Evolutionary conservation across 768 basidiomycete genomes (phyloP).

Genomic region (Gautieria morchelliformis): DNA sequence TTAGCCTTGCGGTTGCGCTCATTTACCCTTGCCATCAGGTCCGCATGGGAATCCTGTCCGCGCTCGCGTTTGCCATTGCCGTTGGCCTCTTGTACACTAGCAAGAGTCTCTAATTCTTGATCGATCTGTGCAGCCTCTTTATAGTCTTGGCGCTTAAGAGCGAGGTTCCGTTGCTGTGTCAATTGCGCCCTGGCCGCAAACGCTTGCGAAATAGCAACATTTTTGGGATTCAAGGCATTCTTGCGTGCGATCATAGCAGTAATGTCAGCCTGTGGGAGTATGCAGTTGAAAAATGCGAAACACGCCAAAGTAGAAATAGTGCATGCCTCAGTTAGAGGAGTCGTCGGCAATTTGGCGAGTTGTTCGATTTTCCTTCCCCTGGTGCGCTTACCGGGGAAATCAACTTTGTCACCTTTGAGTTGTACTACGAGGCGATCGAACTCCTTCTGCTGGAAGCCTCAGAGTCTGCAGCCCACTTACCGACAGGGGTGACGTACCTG

Average conservation of each 20-base stretch:
- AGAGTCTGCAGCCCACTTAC: not conserved
- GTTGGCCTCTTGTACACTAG: slow-evolving; percentile 12
- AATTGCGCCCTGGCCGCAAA: slow-evolving; percentile 21
- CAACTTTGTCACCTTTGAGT: slow-evolving; percentile 42
- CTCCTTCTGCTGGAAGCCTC: slow-evolving; percentile 45
- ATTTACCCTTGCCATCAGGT: slow-evolving; percentile 71
- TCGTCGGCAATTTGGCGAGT: slow-evolving; percentile 46
- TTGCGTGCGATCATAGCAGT: slow-evolving; percentile 69
- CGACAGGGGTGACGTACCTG: slow-evolving; percentile 35
- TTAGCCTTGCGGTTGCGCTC: slow-evolving; percentile 86
- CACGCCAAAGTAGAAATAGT: slow-evolving; percentile 1
- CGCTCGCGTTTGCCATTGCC: slow-evolving; percentile 11
- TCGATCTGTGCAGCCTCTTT: slow-evolving; percentile 55
- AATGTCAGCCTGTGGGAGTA: slow-evolving; percentile 60
- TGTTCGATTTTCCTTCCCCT: slow-evolving; percentile 58
- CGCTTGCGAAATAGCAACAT: slow-evolving; percentile 23
- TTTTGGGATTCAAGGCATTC: slow-evolving; percentile 20
- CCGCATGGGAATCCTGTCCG: slow-evolving; percentile 20
- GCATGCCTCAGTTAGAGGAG: slow-evolving; percentile 73
- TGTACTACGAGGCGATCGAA: slow-evolving; percentile 48
- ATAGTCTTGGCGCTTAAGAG: slow-evolving; percentile 62
- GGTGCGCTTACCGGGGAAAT: slow-evolving; percentile 56
- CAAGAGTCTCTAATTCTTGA: slow-evolving; percentile 48
- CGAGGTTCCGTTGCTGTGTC: slow-evolving; percentile 50
- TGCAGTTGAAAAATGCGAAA: not conserved